Evolutionary conservation across 305 asterid genomes (phyloP), one percentile per base, ranked within the genome.

Genomic region (Fraxinus albicans): DNA sequence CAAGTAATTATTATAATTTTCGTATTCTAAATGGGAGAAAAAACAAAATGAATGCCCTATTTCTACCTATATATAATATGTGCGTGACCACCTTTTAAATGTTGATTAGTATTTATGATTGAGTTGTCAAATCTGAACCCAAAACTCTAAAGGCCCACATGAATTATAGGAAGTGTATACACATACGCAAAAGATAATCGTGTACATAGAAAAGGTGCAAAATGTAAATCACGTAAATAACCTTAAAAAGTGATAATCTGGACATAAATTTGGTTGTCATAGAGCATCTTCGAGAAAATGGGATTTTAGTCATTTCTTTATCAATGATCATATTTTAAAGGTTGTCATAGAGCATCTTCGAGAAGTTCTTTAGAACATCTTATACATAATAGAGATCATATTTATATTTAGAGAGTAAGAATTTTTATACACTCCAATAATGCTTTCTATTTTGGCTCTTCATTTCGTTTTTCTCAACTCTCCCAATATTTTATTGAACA

Each of bases 91-190:
- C 42, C 42, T 38, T 38, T 7, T 7, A 38, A 8, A 60, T 21
- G 15, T 19, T 55, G 40, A 78, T 29, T 53, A 78, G 50, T 33
- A 53, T 0, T 78, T 42, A 13, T 3, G 25, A n/a, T 55, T n/a
- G 65, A 55, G 25, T 55, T 55, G 65, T 55, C 65, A 53, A 15
- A 17, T 53, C 31, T 55, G 23, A 15, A 47, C 73, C 27, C 33
- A 13, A 21, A 10, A 19, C 35, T 36, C 33, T 44, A 4, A 44
- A 42, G 67, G 87, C 83, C 87, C 88, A 85, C 81, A 63, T 63
- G 53, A 83, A 81, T 23, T 12, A 40, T 34, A 31, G 9, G 29
- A 78, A 82, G 38, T 84, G 85, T 10, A 53, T 36, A 36, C 40
- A 36, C 40, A 6, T 36, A 38, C 9, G n/a, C 23, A n/a, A 5